Evolutionary conservation across 768 basidiomycete species (phyloP).

Genomic region (Tricholoma terreum): DNA sequence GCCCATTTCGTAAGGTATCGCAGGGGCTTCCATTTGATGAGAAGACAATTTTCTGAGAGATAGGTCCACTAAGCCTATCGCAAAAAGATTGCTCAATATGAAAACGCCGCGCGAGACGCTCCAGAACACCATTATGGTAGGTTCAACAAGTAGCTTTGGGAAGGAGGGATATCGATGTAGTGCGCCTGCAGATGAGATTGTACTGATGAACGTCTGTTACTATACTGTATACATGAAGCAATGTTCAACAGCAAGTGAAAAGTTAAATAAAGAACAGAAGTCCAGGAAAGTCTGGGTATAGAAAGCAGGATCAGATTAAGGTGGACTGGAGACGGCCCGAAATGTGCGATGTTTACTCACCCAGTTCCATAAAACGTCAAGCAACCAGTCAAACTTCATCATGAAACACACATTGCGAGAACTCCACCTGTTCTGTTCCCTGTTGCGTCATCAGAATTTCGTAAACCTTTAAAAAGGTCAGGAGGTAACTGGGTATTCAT

Average conservation of each 20-base stretch:
- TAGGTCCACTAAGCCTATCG: too few relatives aligned
- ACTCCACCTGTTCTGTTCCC: conserved; percentile 50
- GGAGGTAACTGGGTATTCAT: neutral
- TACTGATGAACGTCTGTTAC: neutral
- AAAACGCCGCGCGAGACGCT: too few relatives aligned
- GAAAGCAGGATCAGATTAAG: neutral
- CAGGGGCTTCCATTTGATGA: too few relatives aligned
- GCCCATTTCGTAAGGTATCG: too few relatives aligned
- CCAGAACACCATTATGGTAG: too few relatives aligned
- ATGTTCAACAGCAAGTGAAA: neutral
- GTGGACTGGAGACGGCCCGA: neutral
- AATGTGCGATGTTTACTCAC: conserved; percentile 1
- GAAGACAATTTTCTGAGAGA: too few relatives aligned
- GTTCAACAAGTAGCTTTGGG: too few relatives aligned
- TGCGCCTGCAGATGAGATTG: too few relatives aligned
- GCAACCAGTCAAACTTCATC: conserved; percentile 33
- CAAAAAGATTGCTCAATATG: too few relatives aligned
- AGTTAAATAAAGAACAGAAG: neutral
- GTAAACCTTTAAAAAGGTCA: conserved; percentile 52
- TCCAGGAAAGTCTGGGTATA: neutral
- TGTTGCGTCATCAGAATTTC: conserved; percentile 74
- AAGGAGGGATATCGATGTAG: too few relatives aligned
- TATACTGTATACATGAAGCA: neutral
- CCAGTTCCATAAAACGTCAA: neutral
- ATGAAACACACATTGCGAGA: conserved; percentile 62